Base-by-base conservation (phyloP, 2,329 filamentous ascomycete species). In the Colletotrichum lindemuthianum region DNA sequence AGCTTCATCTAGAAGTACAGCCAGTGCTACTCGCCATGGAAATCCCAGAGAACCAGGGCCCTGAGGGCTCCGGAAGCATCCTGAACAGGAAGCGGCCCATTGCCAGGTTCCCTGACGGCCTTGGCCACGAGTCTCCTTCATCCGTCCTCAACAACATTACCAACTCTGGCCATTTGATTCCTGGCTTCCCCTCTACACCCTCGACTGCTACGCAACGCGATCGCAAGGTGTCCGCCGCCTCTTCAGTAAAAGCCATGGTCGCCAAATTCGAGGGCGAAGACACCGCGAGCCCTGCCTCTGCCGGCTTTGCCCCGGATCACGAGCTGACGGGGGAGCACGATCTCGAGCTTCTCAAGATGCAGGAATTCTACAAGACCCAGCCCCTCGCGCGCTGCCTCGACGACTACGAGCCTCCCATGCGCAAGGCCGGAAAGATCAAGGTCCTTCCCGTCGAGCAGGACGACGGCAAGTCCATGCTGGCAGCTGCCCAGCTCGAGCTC, bases 191-290 rank as follows among this genome's bases (percentile, higher is more conserved):
- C 13, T 40, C 52, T 34, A 41, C 43, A 34, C 40, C 53, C 13
- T 34, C 39, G 16, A 43, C 16, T 8, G 2, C 60, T 36, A 24
- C 24, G 24, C 24, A 24, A 24, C 60, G 60, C n/a, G 32, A 45
- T 50, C 63, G 60, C 13, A 48, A 66, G 32, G 9, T 15, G 24
- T 66, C 60, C 8, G 44, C 41, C 0, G 49, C 53, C 34, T 64
- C 59, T 32, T 66, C 63, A 2, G 63, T 66, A 16, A 66, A 66
- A 34, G 63, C 63, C n/a, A 66, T 66, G 43, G 63, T 66, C 41
- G 63, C 63, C 7, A 58, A 51, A 12, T 47, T 66, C 8, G 63
- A 66, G 60, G 49, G 52, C 37, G 41, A 9, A 7, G 48, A 41
- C 13, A 43, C 37, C 4, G 15, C 40, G 4, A 24, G 24, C 24